Evolutionary conservation across 2,329 filamentous ascomycete species (phyloP).

Genomic region (Paramyrothecium sp.): DNA sequence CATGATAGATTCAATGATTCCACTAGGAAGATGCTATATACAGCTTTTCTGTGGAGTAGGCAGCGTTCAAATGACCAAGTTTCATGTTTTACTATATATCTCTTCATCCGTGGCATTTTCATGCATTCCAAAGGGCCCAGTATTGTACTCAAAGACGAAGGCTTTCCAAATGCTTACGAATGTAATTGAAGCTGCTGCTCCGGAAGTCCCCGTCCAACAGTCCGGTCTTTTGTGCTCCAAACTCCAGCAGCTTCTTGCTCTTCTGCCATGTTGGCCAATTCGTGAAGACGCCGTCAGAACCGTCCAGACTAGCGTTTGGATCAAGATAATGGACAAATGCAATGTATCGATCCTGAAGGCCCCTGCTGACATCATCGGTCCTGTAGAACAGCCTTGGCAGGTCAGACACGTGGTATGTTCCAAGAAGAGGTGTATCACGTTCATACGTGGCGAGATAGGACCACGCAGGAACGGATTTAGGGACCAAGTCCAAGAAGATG

Average conservation of each 20-base stretch:
- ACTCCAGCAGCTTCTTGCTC: background rate
- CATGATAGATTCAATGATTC: too few species aligned
- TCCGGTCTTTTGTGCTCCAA: background rate
- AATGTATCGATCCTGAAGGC: background rate
- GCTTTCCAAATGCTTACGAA: background rate
- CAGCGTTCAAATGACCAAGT: too few species aligned
- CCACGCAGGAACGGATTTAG: background rate
- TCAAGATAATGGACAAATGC: background rate
- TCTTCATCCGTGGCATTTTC: too few species aligned
- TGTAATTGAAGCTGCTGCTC: background rate
- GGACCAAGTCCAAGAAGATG: background rate
- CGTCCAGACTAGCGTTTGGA: background rate
- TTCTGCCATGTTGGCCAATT: background rate
- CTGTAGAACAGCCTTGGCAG: background rate
- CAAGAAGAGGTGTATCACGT: background rate
- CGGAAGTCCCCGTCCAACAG: background rate
- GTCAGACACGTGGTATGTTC: background rate
- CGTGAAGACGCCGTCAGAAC: background rate
- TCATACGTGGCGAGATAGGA: background rate
- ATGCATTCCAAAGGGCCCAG: too few species aligned
- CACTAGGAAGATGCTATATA: too few species aligned
- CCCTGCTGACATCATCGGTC: background rate
- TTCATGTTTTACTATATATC: too few species aligned
- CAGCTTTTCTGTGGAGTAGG: too few species aligned
- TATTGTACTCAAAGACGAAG: too few species aligned